Conservation (phyloP, 176 grass and related monocot genomes). For the bread wheat (Triticum aestivum) region DNA sequence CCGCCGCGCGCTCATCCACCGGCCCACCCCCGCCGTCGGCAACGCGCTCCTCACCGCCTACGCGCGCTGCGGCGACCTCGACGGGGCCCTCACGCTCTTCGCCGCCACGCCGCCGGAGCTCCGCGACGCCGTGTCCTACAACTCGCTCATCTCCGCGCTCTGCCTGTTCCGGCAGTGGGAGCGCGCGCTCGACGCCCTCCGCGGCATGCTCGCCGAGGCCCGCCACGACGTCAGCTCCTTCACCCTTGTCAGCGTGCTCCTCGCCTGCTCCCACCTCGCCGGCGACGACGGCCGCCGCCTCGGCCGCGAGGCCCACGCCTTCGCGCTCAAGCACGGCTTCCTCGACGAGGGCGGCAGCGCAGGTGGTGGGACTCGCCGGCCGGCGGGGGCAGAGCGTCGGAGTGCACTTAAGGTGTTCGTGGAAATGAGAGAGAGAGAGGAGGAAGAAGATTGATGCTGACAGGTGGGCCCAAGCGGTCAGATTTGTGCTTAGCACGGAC, state of each 20-base stretch:
- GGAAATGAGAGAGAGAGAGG: too few species aligned
- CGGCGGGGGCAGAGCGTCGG: too few species aligned
- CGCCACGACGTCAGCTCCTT: slow-evolving; percentile 56
- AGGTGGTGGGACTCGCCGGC: too few species aligned
- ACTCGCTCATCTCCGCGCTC: slow-evolving; percentile 70
- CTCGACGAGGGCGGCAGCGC: slow-evolving; percentile 23
- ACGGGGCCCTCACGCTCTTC: slow-evolving; percentile 48
- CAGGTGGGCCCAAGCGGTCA: too few species aligned
- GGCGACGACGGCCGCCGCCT: slow-evolving; percentile 42
- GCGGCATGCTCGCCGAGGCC: slow-evolving; percentile 48
- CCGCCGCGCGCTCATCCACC: slow-evolving; percentile 26
- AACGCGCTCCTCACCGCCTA: slow-evolving; percentile 63
- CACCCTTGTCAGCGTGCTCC: slow-evolving; percentile 75
- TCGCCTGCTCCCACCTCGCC: slow-evolving; percentile 68
- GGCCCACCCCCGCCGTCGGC: slow-evolving; percentile 13
- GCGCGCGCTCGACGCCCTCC: slow-evolving; percentile 44
- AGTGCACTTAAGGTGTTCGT: too few species aligned
- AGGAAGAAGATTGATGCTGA: too few species aligned
- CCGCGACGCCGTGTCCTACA: slow-evolving; percentile 58
- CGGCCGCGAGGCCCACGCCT: slow-evolving; percentile 67
- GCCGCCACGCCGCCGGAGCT: slow-evolving; percentile 26
- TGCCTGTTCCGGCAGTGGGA: slow-evolving; percentile 64
- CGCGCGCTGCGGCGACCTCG: slow-evolving; percentile 52
- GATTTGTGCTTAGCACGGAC: too few species aligned
- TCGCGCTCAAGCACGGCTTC: slow-evolving; percentile 53